These are phyloP conservation scores for Irpex sp. DNA, from an alignment of 1,284 basidiomycete genomes.

Conservation along the genomic window DNA sequence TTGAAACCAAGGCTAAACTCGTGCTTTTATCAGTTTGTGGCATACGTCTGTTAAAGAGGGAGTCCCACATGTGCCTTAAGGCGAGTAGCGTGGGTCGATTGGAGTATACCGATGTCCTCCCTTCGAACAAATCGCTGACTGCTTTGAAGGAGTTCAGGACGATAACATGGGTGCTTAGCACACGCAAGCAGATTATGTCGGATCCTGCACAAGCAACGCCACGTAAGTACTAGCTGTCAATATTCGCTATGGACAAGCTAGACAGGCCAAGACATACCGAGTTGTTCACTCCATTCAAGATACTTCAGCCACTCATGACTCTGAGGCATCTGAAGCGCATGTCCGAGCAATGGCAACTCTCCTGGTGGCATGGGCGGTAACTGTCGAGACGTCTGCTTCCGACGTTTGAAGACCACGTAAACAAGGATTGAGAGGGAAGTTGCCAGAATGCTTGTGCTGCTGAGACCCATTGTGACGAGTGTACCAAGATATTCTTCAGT, in stretches of 20 bases:
- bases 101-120: constrained; percentile 30
- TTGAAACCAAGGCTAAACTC: not conserved
- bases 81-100: constrained; percentile 32
- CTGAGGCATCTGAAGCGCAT: not conserved
- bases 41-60: not conserved
- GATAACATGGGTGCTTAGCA: constrained; percentile 29
- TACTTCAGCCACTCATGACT: not conserved
- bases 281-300: not conserved
- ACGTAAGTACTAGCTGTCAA: not conserved
- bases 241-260: too few species aligned
- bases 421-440: not conserved
- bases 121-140: constrained; percentile 37
- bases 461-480: not conserved
- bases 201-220: constrained; percentile 13
- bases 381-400: not conserved
- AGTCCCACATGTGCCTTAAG: constrained; percentile 29
- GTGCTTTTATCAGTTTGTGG: not conserved
- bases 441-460: not conserved
- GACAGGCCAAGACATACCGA: not conserved
- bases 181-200: constrained; percentile 19
- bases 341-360: not conserved
- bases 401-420: not conserved
- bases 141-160: constrained; percentile 35
- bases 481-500: too few species aligned
- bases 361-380: not conserved